Evolutionary conservation across 2,329 filamentous ascomycete species (phyloP), one percentile per base, ranked within the genome.

Genomic region (Penicillium sp.): DNA sequence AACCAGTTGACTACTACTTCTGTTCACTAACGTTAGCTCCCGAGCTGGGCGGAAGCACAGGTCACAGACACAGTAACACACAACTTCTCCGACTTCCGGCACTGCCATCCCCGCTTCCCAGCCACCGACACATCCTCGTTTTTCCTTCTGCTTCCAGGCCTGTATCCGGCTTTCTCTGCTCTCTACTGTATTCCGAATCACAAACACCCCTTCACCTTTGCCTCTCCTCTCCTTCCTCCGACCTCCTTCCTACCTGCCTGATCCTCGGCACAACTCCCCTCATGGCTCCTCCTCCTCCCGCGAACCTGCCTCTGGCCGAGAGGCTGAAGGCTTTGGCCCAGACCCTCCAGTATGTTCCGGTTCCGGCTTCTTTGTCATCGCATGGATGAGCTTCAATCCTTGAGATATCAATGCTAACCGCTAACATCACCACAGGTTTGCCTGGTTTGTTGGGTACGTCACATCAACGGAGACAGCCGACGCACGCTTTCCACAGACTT

Each of bases 391-490:
- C 39, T 61, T 33, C 51, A 56, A 60, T 60, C 19, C 18, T 51
- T 62, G 40, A 31, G 59, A 22, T 33, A 33, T 54, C 60, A 61
- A 41, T 61, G 62, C 64, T 70, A 64, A 69, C 63, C 35, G 51
- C 46, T 75, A 82, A 68, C 72, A 11, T 64, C 41, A 18, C 51
- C 54, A 64, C 61, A 73, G 69, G 65, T 68, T 93, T 73, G 89
- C 85, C 70, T 94, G 90, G 90, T 93, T 92, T 74, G 81, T 86
- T 70, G 90, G 89, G 89, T 92, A 89, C 66, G 89, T 69, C 66
- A 56, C 18, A 51, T 50, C 18, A 65, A 60, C 55, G 39, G 56
- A 50, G 47, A 55, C 14, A 37, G 22, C 53, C 49, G 44, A 55
- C 18, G 10, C 36, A 52, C 31, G 22, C 36, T 41, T 44, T 36